phyloP scores from a whole-genome alignment of 2,329 filamentous ascomycete species.

The Talaromyces rugulosus region DNA sequence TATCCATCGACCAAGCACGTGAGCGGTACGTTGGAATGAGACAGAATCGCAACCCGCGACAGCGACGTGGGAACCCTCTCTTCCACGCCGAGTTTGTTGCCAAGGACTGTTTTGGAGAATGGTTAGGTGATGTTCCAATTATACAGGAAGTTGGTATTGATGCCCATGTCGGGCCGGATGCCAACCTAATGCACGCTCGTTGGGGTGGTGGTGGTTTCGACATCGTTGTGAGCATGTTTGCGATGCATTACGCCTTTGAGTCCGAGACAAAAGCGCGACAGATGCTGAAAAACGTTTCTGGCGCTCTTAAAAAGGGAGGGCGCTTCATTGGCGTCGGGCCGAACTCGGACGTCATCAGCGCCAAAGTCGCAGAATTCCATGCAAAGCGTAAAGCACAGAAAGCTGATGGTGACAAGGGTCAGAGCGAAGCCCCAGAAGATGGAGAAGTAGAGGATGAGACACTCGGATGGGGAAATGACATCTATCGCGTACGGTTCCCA shows the following conservation, averaged over 20 bases:
- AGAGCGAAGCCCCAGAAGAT: constrained; percentile 26
- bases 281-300: constrained; percentile 91
- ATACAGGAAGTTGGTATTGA: constrained; percentile 86
- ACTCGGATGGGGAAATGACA: constrained; percentile 83
- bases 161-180: constrained; percentile 58
- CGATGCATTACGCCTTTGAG: constrained; percentile 98
- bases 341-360: constrained; percentile 87
- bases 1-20: constrained; percentile 85
- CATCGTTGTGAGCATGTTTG: constrained; percentile 98
- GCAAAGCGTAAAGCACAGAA: constrained; percentile 45
- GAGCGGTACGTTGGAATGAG: constrained; percentile 76
- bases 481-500: constrained; percentile 88
- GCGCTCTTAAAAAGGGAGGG: constrained; percentile 86
- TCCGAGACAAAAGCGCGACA: constrained; percentile 80
- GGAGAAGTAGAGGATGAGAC: constrained; percentile 54
- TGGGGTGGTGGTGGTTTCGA: constrained; percentile 80
- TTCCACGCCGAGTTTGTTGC: constrained; percentile 86
- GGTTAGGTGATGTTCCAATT: constrained; percentile 74
- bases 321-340: constrained; percentile 93
- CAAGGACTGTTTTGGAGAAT: constrained; percentile 89
- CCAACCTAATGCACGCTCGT: constrained; percentile 55
- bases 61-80: constrained; percentile 53
- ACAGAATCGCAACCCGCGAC: constrained; percentile 46
- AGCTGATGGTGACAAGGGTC: neutral
- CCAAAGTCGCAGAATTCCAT: constrained; percentile 74